phyloP scores from a whole-genome alignment of 2,329 filamentous ascomycete species.

The Fusarium torreyae region DNA sequence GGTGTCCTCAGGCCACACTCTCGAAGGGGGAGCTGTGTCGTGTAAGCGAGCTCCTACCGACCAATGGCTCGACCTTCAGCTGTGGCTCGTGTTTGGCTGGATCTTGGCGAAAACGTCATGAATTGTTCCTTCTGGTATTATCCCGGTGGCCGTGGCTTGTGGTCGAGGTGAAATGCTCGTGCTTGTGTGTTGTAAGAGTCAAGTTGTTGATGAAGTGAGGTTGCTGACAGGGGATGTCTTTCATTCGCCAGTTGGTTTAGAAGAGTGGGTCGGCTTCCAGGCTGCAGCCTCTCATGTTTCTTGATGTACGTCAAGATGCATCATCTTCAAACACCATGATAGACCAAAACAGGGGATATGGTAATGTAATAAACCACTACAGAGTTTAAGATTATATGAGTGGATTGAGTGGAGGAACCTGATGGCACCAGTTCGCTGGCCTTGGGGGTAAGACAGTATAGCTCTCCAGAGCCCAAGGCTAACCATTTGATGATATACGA shows the following conservation, averaged over 20 bases:
- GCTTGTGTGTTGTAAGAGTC: not conserved
- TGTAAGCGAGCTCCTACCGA: not conserved
- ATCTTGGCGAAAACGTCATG: accelerated
- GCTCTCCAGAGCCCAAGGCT: too few relatives aligned
- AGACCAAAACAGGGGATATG: too few relatives aligned
- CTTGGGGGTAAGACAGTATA: too few relatives aligned
- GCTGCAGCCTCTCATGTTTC: not conserved
- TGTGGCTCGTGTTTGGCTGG: accelerated
- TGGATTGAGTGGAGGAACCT: too few relatives aligned
- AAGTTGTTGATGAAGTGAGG: not conserved
- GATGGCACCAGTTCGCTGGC: too few relatives aligned
- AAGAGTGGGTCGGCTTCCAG: not conserved
- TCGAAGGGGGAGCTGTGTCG: not conserved
- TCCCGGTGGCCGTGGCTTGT: not conserved
- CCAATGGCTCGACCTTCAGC: not conserved
- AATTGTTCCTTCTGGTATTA: not conserved
- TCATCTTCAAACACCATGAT: not conserved
- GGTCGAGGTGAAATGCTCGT: not conserved
- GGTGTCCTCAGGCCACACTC: constrained; percentile 44
- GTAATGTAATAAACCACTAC: too few relatives aligned
- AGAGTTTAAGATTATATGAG: too few relatives aligned
- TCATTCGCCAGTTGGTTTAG: not conserved
- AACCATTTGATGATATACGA: too few relatives aligned
- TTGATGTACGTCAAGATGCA: too few relatives aligned
- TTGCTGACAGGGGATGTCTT: not conserved